These are phyloP conservation scores for Mycena crocata DNA, from an alignment of 768 basidiomycete species.

Conservation along the genomic window DNA sequence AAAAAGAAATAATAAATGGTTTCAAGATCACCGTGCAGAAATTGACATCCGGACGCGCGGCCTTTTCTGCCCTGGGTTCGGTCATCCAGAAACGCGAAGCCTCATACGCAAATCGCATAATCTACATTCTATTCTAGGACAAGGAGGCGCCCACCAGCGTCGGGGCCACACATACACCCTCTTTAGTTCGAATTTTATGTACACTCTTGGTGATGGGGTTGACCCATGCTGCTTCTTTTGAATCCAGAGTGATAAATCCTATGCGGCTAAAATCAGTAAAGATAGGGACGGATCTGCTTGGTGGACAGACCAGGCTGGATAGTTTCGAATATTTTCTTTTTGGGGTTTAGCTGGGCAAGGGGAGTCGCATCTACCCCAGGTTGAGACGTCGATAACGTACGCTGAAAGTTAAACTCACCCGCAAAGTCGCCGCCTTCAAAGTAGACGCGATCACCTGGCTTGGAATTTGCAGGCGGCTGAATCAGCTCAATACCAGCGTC, in stretches of 20 bases:
- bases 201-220: slow-evolving; percentile 82
- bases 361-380: slow-evolving; percentile 64
- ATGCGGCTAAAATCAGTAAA: slow-evolving; percentile 9
- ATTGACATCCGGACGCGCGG: not conserved
- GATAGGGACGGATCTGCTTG: not conserved
- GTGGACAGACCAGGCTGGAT: slow-evolving; percentile 81
- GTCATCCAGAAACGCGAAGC: no score
- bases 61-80: no score
- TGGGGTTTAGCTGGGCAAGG: slow-evolving; percentile 91
- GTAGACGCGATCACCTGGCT: slow-evolving; percentile 94
- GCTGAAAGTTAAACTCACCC: slow-evolving; percentile 55
- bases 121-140: slow-evolving; percentile 63
- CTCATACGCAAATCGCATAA: not conserved
- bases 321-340: slow-evolving; percentile 99
- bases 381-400: slow-evolving; percentile 1
- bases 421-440: slow-evolving; percentile 94
- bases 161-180: slow-evolving; percentile 84
- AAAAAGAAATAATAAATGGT: slow-evolving; percentile 87
- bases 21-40: not conserved
- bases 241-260: slow-evolving; percentile 92
- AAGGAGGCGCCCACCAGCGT: slow-evolving; percentile 91
- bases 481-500: slow-evolving; percentile 93
- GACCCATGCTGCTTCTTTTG: slow-evolving; percentile 92
- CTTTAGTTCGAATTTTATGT: slow-evolving; percentile 88
- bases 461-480: slow-evolving; percentile 84